Conservation (phyloP, 1,284 basidiomycete genomes). For the Gastroboletus turbinatus region DNA sequence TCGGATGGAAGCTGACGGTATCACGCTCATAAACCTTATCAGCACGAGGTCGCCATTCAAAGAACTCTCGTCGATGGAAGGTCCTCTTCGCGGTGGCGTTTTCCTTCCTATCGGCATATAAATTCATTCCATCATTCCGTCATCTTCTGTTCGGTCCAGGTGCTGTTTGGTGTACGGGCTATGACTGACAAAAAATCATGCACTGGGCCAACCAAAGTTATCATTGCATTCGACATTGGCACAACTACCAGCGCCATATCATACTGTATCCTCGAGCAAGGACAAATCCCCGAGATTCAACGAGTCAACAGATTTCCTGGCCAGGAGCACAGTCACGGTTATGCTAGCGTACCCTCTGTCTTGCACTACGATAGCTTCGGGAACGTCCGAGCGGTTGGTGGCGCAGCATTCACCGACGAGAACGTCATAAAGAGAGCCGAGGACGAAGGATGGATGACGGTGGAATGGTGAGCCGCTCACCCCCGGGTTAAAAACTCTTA, state of each 20-base stretch:
- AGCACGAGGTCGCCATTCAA: not conserved
- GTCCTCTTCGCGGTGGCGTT: not conserved
- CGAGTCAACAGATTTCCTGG: not conserved
- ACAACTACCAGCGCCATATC: not conserved
- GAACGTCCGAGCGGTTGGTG: not conserved
- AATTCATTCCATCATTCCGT: not conserved
- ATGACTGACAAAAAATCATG: not conserved
- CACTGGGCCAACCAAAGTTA: not conserved
- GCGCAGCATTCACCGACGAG: not conserved
- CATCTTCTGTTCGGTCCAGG: not conserved
- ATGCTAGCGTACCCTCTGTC: not conserved
- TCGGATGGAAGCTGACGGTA: no score
- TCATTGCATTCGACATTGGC: not conserved
- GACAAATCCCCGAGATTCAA: not conserved
- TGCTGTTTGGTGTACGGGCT: not conserved
- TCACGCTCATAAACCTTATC: not conserved
- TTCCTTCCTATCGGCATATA: not conserved
- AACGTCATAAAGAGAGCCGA: not conserved
- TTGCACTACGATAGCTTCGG: not conserved
- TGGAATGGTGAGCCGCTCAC: not conserved
- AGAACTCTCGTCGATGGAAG: not conserved
- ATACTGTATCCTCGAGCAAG: not conserved
- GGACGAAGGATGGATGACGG: not conserved
- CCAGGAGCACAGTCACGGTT: not conserved
- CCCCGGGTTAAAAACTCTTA: not conserved